Evolutionary conservation across 768 basidiomycete species (phyloP).

Genomic region (Lentinus brumalis): DNA sequence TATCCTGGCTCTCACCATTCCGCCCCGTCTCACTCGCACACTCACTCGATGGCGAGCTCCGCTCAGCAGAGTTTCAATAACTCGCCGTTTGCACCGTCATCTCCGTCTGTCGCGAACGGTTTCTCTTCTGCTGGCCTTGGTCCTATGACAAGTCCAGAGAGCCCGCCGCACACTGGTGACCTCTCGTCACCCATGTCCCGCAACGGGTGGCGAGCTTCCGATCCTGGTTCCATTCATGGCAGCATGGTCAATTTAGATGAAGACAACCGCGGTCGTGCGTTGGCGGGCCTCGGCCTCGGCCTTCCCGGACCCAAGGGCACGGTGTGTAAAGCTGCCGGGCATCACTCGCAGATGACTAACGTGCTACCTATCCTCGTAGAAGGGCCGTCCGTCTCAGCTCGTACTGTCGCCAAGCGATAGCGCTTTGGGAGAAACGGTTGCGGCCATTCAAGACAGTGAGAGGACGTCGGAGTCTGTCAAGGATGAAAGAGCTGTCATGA

Average conservation of each 20-base stretch:
- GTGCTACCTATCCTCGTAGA: conserved; percentile 27
- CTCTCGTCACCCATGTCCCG: not conserved
- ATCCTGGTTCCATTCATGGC: conserved; percentile 20
- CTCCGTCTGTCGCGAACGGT: conserved; percentile 8
- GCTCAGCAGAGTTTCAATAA: conserved; percentile 27
- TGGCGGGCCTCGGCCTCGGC: conserved; percentile 35
- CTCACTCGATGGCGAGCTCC: conserved; percentile 38
- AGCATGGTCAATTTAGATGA: conserved; percentile 7
- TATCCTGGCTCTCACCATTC: conserved; percentile 29
- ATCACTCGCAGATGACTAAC: conserved; percentile 10
- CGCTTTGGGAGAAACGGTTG: conserved; percentile 48
- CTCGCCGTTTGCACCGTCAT: conserved; percentile 20
- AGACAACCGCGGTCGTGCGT: conserved; percentile 13
- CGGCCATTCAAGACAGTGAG: conserved; percentile 27
- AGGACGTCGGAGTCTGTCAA: conserved; percentile 36
- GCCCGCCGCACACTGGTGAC: conserved; percentile 30
- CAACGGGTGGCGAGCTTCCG: conserved; percentile 26
- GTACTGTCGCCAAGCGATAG: conserved; percentile 64
- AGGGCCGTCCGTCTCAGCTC: conserved; percentile 53
- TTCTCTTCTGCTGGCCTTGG: conserved; percentile 20
- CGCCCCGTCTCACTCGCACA: conserved; percentile 36
- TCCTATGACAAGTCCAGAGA: conserved; percentile 35
- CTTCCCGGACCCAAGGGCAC: conserved; percentile 20
- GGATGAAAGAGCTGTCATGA: conserved; percentile 61
- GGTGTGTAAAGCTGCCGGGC: conserved; percentile 3